Base-by-base conservation (phyloP, 2,329 filamentous ascomycete genomes). In the Teratosphaeria pseudoeucalypti region DNA sequence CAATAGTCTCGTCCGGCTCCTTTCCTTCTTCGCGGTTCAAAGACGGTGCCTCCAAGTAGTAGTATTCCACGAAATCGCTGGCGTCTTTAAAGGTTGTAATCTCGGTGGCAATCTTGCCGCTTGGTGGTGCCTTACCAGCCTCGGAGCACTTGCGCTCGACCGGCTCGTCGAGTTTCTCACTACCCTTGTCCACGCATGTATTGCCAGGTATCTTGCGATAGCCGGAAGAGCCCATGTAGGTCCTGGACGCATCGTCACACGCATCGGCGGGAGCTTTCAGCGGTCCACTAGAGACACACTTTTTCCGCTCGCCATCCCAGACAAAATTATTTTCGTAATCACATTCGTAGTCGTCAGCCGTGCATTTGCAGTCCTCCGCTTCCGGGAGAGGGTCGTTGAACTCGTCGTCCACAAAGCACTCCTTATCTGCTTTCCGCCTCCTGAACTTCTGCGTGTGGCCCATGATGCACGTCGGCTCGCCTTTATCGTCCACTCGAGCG, bases 381-480 rank as follows among this genome's bases (percentile, higher is more conserved):
- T 86, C 78, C 1, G 88, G 84, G 37, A 83, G 75, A 0, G 89
- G 85, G 63, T 94, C 88, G 69, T 90, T 85, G 77, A 96, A 96
- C 57, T 92, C 85, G 61, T 89, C 81, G 67, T 89, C 88, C 66
- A 97, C 81, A 72, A 96, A 95, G 75, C 95, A 99, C 62, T 95
- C 85, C 19, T 89, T 87, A 66, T 89, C 83, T 71, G 90, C 88
- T 78, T 95, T 97, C 67, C 94, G 86, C 64, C 94, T 85, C 58
- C 79, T 82, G 74, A 88, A 99, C 63, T 83, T 90, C 71, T 97
- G 92, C 68, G 87, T 95, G 72, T 96, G 92, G 23, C 94, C 94
- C 92, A 99, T 97, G 65, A 99, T 79, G 72, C 94, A 99, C 56
- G 86, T 89, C 2, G 92, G 82, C 57, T 95, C 82, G 34, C 88